Percentiles rank a stretch among this genome's conserved stretches.
Conservation (phyloP, 2,329 filamentous ascomycete species). For the Paecilomyces sp. region DNA sequence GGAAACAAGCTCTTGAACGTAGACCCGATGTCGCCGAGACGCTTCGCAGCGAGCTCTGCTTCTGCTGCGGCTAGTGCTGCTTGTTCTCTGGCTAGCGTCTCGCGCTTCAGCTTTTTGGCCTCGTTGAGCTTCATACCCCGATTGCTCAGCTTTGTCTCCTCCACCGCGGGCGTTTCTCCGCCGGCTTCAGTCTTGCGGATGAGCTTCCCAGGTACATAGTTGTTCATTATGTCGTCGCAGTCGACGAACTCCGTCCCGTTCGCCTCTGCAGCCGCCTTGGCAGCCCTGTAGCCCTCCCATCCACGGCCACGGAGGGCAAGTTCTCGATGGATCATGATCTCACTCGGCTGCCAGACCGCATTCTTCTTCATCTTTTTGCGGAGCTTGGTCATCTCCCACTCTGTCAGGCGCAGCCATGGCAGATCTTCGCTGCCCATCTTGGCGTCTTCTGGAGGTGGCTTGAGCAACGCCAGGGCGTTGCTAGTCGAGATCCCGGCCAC, state of each 20-base stretch:
- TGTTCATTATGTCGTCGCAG: constrained; percentile 41
- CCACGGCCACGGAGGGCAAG: constrained; percentile 53
- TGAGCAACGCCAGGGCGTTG: constrained; percentile 52
- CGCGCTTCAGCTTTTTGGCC: constrained; percentile 55
- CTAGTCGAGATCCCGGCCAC: constrained; percentile 54
- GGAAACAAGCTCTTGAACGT: constrained; percentile 30
- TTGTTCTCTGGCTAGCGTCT: constrained; percentile 42
- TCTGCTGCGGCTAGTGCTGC: constrained; percentile 36
- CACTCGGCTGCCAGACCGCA: constrained; percentile 60
- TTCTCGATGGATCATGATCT: constrained; percentile 60
- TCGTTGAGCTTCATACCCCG: constrained; percentile 56
- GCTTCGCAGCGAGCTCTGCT: constrained; percentile 30
- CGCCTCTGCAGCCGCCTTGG: constrained; percentile 44
- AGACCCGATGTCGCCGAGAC: constrained; percentile 30
- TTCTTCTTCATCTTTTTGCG: constrained; percentile 67
- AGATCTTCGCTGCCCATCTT: constrained; percentile 53
- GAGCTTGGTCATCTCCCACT: constrained; percentile 60
- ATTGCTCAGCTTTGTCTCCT: constrained; percentile 49
- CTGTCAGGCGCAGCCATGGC: constrained; percentile 59
- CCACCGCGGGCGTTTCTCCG: constrained; percentile 28
- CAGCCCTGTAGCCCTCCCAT: constrained; percentile 42
- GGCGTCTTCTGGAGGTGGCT: constrained; percentile 54
- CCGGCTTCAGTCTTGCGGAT: constrained; percentile 35
- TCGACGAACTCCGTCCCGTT: constrained; percentile 52
- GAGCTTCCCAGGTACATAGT: constrained; percentile 28